Conservation (phyloP, 2,329 filamentous ascomycete species). For the Podosphaera xanthii region DNA sequence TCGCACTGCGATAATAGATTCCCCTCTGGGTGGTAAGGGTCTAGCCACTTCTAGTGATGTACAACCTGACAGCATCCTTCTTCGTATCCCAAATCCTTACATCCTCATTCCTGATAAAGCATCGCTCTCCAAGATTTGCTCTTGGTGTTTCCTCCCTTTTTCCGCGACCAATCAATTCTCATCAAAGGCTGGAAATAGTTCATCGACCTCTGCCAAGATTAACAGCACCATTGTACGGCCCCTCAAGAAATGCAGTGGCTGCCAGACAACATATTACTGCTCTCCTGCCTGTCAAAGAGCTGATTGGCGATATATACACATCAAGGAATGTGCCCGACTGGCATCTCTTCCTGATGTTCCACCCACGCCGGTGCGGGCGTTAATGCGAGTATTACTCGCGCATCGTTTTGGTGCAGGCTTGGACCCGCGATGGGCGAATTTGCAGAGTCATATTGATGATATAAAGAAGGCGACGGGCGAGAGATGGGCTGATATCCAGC, state of each 20-base stretch:
- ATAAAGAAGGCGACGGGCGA: conserved; percentile 17
- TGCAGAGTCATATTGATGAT: conserved; percentile 25
- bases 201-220: not conserved
- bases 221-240: not conserved
- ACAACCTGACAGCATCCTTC: conserved; percentile 7
- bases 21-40: conserved; percentile 7
- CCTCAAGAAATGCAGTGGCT: conserved; percentile 24
- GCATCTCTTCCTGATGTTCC: conserved; percentile 19
- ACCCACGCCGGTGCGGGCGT: conserved; percentile 31
- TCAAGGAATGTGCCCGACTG: conserved; percentile 28
- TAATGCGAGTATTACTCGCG: conserved; percentile 27
- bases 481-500: conserved; percentile 21
- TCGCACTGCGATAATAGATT: conserved; percentile 3
- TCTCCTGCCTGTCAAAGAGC: conserved; percentile 27
- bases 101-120: conserved; percentile 13
- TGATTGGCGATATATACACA: conserved; percentile 30
- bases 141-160: conserved; percentile 9
- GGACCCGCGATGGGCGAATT: conserved; percentile 14
- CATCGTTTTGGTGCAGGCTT: conserved; percentile 12
- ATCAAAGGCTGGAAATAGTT: not conserved
- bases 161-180: conserved; percentile 1
- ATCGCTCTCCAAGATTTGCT: conserved; percentile 11
- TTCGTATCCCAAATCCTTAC: conserved; percentile 9
- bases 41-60: conserved; percentile 7
- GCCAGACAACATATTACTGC: conserved; percentile 32